Percentiles rank a stretch among this genome's conserved stretches.
phyloP scores from a whole-genome alignment of 345 rosid genomes.

The Murraya paniculata region DNA sequence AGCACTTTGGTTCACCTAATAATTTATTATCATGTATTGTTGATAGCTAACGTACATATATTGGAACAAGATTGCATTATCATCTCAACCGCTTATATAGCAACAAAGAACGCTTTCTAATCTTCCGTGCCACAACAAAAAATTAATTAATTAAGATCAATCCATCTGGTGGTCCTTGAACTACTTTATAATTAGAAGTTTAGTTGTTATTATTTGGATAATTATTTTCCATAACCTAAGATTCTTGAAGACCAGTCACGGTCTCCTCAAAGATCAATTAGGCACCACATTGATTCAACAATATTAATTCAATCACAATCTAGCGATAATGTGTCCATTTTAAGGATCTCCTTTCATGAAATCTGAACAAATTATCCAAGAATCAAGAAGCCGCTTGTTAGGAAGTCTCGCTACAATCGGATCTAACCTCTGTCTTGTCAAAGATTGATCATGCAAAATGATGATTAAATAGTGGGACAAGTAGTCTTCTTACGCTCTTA shows the following conservation, averaged over 20 bases:
- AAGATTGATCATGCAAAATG: conserved; percentile 21
- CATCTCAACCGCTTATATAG: background rate
- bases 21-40: background rate
- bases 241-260: conserved; percentile 13
- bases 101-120: conserved; percentile 5
- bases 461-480: background rate
- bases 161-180: background rate
- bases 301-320: conserved; percentile 1
- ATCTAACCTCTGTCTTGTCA: conserved; percentile 22
- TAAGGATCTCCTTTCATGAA: conserved; percentile 2
- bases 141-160: too few relatives aligned
- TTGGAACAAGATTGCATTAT: background rate
- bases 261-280: background rate
- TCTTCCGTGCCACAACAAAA: background rate
- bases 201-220: background rate
- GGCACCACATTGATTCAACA: background rate
- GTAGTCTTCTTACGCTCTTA: background rate
- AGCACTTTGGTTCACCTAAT: background rate
- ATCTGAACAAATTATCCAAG: background rate
- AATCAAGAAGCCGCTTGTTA: conserved; percentile 7
- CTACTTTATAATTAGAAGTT: background rate
- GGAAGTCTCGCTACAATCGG: conserved; percentile 20
- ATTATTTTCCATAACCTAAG: background rate
- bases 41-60: background rate
- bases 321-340: background rate